These are phyloP conservation scores for Citrullus colocynthis DNA, from an alignment of 306 rosid genomes.

Conservation along the genomic window DNA sequence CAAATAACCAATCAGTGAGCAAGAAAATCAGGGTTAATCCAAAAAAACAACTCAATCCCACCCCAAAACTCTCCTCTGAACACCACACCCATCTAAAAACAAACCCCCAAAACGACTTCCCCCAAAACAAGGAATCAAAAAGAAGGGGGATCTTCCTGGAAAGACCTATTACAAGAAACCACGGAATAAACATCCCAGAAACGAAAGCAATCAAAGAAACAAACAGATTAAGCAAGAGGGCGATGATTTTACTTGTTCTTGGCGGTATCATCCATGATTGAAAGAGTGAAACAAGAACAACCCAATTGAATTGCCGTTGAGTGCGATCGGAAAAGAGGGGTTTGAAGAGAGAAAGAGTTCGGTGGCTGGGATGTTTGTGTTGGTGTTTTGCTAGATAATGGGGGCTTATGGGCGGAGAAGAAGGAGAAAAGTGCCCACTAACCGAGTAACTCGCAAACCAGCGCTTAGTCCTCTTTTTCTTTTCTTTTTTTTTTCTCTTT, in stretches of 20 bases:
- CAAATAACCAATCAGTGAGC: not conserved
- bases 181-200: slow-evolving; percentile 14
- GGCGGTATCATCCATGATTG: slow-evolving; percentile 41
- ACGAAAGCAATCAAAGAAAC: not conserved
- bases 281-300: not conserved
- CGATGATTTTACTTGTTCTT: slow-evolving; percentile 29
- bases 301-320: not conserved
- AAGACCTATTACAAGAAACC: not conserved
- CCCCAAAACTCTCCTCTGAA: not conserved
- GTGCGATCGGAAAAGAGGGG: slow-evolving; percentile 27
- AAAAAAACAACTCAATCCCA: not conserved
- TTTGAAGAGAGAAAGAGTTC: slow-evolving; percentile 17
- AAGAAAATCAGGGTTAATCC: not conserved
- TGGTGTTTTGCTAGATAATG: not conserved
- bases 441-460: slow-evolving; percentile 8
- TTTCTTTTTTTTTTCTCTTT: not conserved
- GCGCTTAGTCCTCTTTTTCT: slow-evolving; percentile 3
- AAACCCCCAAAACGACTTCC: not conserved
- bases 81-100: not conserved
- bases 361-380: not conserved
- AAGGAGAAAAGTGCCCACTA: slow-evolving; percentile 22
- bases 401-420: slow-evolving; percentile 16
- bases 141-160: not conserved
- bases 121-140: not conserved
- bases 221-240: not conserved